Evolutionary conservation across 2,329 filamentous ascomycete genomes (phyloP), one percentile per base, ranked within the genome.

Genomic region (Arthrobotrys entomopaga): DNA sequence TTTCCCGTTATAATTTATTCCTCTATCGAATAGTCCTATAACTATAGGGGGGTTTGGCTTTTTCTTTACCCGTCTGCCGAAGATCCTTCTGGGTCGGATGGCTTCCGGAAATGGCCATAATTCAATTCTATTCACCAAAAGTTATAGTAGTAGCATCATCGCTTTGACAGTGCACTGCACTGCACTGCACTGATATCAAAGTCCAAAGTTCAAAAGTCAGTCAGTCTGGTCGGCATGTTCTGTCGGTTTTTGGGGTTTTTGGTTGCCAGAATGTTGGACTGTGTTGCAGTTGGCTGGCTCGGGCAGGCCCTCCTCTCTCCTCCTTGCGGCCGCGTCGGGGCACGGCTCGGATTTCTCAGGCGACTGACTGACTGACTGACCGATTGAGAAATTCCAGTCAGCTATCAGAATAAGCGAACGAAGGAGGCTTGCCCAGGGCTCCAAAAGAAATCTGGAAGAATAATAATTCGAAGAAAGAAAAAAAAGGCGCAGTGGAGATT

Each of bases 341-440:
- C 67, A 72, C 67, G 67, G 67, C 67, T 72, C 60, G 67, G 67
- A n/a, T 65, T 57, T 50, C 59, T 65, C 67, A 60, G 60, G 60
- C 67, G 67, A 72, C 29, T 34, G 29, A 34, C 10, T 34, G 29
- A 34, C n/a, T n/a, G n/a, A n/a, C n/a, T n/a, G n/a, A n/a, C n/a
- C n/a, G n/a, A n/a, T n/a, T n/a, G n/a, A n/a, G n/a, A 10, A 34
- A 34, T 72, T 72, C 67, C 67, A 72, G 53, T 72, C 67, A 72
- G 60, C 48, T 60, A 65, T 60, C 60, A 54, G 38, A 48, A 65
- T 72, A 72, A 72, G 67, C 67, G 67, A 72, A 72, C 53, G 67
- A 72, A 65, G 46, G 54, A 65, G 67, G 67, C 59, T 34, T 72
- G 67, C 67, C 57, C 59, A 58, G 61, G 66, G 67, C 53, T n/a